Evolutionary conservation across 1,284 basidiomycete species (phyloP).

Genomic region (Thecaphora thlaspeos): DNA sequence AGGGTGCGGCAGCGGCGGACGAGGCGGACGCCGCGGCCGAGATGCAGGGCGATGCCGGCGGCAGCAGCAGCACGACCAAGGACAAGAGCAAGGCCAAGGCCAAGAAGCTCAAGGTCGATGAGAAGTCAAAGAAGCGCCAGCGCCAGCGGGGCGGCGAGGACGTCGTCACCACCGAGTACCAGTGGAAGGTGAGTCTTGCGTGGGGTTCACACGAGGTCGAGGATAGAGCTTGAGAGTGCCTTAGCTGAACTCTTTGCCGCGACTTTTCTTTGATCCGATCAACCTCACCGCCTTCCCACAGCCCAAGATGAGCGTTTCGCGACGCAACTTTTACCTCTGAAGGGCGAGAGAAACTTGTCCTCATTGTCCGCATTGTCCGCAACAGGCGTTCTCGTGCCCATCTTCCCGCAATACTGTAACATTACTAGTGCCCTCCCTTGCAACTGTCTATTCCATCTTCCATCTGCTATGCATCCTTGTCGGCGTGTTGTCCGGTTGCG

Average conservation of each 20-base stretch:
- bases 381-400: too few species aligned
- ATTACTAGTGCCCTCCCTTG: neutral
- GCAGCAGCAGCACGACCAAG: neutral
- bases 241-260: too few species aligned
- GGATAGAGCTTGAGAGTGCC: too few species aligned
- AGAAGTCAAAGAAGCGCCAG: slow-evolving; percentile 7
- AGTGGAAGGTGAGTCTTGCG: slow-evolving; percentile 40
- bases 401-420: neutral
- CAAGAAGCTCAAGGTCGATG: neutral
- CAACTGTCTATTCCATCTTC: too few species aligned
- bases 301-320: slow-evolving; percentile 50
- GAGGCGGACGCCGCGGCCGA: neutral
- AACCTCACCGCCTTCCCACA: too few species aligned
- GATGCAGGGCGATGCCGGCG: slow-evolving; percentile 1
- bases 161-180: slow-evolving; percentile 40
- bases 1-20: neutral
- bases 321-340: slow-evolving; percentile 47
- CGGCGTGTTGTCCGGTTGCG: too few species aligned
- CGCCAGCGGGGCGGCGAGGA: slow-evolving; percentile 39
- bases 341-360: neutral
- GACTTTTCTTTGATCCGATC: too few species aligned
- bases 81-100: neutral
- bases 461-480: too few species aligned
- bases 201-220: too few species aligned
- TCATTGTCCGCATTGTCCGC: too few species aligned